Percentiles rank a stretch among this genome's conserved stretches.
These are phyloP conservation scores for Pyrenula aspistea DNA, from an alignment of 495 filamentous ascomycete genomes.

Conservation along the genomic window DNA sequence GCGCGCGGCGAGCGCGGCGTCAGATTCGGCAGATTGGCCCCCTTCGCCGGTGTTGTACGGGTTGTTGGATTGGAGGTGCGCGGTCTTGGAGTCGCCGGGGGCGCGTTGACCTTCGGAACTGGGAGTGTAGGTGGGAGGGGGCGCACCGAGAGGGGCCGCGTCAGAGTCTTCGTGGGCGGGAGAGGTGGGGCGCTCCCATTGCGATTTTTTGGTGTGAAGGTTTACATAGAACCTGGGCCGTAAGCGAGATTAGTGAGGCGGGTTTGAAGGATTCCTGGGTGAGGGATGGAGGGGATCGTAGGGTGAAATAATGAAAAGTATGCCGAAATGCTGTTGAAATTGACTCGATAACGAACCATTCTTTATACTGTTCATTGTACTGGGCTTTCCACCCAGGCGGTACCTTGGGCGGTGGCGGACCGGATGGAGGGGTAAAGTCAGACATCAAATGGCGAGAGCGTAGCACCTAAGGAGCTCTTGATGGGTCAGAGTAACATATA, in stretches of 20 bases:
- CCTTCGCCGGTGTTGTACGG: conserved; percentile 31
- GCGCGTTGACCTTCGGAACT: background rate
- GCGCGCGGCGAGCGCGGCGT: conserved; percentile 61
- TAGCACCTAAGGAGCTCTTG: no score
- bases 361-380: conserved; percentile 61
- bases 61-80: conserved; percentile 46
- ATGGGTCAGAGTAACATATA: no score
- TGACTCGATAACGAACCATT: conserved; percentile 58
- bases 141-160: conserved; percentile 30
- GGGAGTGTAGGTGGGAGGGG: conserved; percentile 52
- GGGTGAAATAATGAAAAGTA: background rate
- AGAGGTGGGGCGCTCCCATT: conserved; percentile 70
- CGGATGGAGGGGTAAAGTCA: conserved; percentile 52
- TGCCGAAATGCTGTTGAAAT: background rate
- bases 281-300: background rate
- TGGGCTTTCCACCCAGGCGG: conserved; percentile 82
- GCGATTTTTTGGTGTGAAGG: conserved; percentile 69
- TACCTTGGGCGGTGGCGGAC: conserved; percentile 76
- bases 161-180: conserved; percentile 37
- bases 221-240: conserved; percentile 74
- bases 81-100: conserved; percentile 20
- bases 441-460: no score
- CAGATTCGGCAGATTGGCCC: conserved; percentile 41
- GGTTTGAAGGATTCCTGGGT: background rate
- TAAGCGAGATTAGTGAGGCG: conserved; percentile 1